Percentiles rank a stretch among this genome's conserved stretches.
phyloP scores from a whole-genome alignment of 2,329 filamentous ascomycete species.

The Paracorniculantispora psalliotae region DNA sequence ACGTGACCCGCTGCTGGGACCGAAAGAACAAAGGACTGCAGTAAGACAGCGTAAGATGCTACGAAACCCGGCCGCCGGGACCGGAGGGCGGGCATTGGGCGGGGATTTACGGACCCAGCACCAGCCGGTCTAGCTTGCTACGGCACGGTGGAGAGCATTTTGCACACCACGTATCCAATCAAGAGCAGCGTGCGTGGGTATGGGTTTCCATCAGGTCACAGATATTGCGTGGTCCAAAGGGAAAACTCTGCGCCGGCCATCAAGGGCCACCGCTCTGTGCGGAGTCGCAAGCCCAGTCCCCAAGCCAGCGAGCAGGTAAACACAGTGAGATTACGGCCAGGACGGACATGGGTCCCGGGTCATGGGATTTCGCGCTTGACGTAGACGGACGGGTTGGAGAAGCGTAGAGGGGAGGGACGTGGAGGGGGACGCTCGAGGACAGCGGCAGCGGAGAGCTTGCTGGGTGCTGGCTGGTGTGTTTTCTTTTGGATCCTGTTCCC shows the following conservation, averaged over 20 bases:
- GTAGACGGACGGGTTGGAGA: conserved; percentile 4
- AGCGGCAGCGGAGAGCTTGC: neutral
- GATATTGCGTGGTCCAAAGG: neutral
- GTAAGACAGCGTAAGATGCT: neutral
- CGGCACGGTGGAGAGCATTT: neutral
- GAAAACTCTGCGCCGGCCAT: conserved; percentile 1
- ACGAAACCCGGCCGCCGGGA: conserved; percentile 7
- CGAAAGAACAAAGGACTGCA: neutral
- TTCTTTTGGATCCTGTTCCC: neutral
- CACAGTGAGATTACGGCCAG: neutral
- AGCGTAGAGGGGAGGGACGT: neutral
- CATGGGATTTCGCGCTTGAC: conserved; percentile 8
- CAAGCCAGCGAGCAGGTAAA: too few species aligned
- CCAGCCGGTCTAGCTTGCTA: neutral
- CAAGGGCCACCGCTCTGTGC: conserved; percentile 1
- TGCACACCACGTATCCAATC: neutral
- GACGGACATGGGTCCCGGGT: conserved; percentile 3
- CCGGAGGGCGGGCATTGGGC: conserved; percentile 2
- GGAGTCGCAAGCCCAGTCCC: neutral
- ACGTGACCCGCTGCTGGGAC: neutral
- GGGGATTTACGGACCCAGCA: neutral
- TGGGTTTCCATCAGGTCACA: conserved; percentile 10
- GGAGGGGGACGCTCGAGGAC: neutral
- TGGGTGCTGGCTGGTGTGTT: neutral
- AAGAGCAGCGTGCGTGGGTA: neutral